Evolutionary conservation across 345 rosid species (phyloP).

Genomic region (Excoecaria cochinchinensis): DNA sequence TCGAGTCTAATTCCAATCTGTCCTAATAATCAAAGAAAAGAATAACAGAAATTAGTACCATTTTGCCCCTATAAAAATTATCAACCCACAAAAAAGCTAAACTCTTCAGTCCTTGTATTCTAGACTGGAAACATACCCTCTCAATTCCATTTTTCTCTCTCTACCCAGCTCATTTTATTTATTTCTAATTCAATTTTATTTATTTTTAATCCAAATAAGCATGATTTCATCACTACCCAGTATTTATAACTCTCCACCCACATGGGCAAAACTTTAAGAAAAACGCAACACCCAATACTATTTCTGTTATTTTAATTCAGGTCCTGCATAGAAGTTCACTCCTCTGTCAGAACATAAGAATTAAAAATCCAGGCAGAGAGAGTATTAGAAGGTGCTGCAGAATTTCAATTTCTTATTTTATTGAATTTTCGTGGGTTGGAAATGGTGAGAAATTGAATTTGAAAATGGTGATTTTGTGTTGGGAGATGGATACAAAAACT

Average conservation of each 20-base stretch:
- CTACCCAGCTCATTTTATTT: neutral
- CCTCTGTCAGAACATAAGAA: constrained; percentile 32
- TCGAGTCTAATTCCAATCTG: constrained; percentile 46
- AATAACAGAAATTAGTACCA: constrained; percentile 37
- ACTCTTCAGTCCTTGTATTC: constrained; percentile 58
- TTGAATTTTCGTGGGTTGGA: constrained; percentile 15
- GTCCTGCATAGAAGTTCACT: constrained; percentile 30
- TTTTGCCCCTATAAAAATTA: constrained; percentile 39
- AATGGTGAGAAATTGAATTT: constrained; percentile 44
- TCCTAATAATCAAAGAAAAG: constrained; percentile 52
- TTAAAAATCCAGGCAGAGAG: constrained; percentile 32
- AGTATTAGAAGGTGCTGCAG: constrained; percentile 36
- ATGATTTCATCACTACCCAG: constrained; percentile 68
- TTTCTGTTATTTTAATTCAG: constrained; percentile 18
- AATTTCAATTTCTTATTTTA: neutral
- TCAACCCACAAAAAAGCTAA: constrained; percentile 37
- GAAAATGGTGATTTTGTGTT: constrained; percentile 27
- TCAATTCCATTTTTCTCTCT: constrained; percentile 24
- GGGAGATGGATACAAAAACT: constrained; percentile 43
- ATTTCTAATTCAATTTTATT: neutral
- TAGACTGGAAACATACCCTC: constrained; percentile 49
- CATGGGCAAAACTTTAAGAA: constrained; percentile 60
- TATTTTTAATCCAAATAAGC: constrained; percentile 17
- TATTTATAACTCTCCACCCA: constrained; percentile 62
- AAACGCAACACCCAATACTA: constrained; percentile 38